A percentile compares a stretch with the other conserved stretches of the same genome.
These are phyloP conservation scores for Tricholoma bakamatsutake DNA, from an alignment of 768 basidiomycete genomes.

Conservation along the genomic window DNA sequence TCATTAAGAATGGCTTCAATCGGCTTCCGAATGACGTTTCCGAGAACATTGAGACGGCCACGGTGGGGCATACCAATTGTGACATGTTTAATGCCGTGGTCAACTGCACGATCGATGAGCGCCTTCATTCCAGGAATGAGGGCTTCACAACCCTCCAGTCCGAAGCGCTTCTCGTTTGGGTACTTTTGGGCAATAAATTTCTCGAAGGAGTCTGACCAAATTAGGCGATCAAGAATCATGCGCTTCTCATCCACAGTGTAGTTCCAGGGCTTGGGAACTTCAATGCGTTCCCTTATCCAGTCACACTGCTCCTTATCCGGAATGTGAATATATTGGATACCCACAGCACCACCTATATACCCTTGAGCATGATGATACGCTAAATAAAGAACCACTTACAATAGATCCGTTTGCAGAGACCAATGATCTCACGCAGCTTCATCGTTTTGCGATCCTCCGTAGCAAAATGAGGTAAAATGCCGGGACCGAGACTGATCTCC, in stretches of 20 bases:
- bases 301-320: slow-evolving; percentile 98
- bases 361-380: background rate
- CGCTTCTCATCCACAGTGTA: slow-evolving; percentile 98
- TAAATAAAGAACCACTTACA: slow-evolving; percentile 49
- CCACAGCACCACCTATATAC: slow-evolving; percentile 70
- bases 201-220: slow-evolving; percentile 99
- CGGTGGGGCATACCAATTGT: slow-evolving; percentile 99
- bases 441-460: slow-evolving; percentile 82
- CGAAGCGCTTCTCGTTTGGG: slow-evolving; percentile 99
- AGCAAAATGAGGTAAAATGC: slow-evolving; percentile 93
- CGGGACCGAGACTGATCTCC: slow-evolving; percentile 90
- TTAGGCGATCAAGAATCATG: slow-evolving; percentile 97
- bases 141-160: slow-evolving; percentile 95
- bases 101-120: slow-evolving; percentile 96
- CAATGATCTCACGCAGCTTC: slow-evolving; percentile 88
- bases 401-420: slow-evolving; percentile 86
- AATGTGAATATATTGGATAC: slow-evolving; percentile 92
- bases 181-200: slow-evolving; percentile 98
- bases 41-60: slow-evolving; percentile 95
- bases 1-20: slow-evolving; percentile 97
- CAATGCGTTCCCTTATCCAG: slow-evolving; percentile 96
- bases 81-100: slow-evolving; percentile 91
- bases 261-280: slow-evolving; percentile 94
- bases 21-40: slow-evolving; percentile 97
- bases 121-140: slow-evolving; percentile 99